phyloP scores from a whole-genome alignment of 768 basidiomycete genomes.

The Dacryopinax primogenitus region DNA sequence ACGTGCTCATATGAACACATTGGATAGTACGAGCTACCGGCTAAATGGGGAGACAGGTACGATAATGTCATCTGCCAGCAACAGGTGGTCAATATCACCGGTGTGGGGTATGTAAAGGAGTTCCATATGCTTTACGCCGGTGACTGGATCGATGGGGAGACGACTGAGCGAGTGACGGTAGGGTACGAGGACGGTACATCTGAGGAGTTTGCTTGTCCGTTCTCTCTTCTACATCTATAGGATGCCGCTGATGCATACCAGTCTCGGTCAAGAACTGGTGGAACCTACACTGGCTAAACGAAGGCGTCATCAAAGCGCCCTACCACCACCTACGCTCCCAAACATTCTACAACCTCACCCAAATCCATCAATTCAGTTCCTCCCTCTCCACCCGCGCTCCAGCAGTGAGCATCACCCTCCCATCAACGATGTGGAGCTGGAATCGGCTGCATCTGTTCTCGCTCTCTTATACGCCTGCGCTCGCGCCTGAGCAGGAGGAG shows the following conservation, averaged over 20 bases:
- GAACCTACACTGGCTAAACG: conserved; percentile 21
- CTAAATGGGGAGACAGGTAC: conserved; percentile 13
- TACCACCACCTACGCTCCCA: conserved; percentile 14
- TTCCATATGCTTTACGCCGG: conserved; percentile 37
- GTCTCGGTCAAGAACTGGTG: conserved; percentile 20
- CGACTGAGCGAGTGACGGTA: conserved; percentile 34
- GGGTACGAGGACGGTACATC: conserved; percentile 17
- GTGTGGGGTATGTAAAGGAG: conserved; percentile 18
- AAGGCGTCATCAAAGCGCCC: conserved; percentile 18
- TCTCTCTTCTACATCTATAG: not conserved
- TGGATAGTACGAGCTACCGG: conserved; percentile 12
- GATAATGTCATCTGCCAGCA: conserved; percentile 38
- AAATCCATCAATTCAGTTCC: conserved; percentile 18
- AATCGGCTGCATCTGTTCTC: conserved; percentile 29
- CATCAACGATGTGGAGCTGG: conserved; percentile 13
- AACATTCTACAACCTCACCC: conserved; percentile 19
- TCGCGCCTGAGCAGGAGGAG: conserved; percentile 1
- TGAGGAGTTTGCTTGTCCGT: conserved; percentile 17
- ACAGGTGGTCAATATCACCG: conserved; percentile 30
- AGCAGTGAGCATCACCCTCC: not conserved
- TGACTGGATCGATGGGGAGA: conserved; percentile 32
- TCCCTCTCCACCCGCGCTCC: conserved; percentile 21
- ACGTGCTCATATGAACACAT: not conserved
- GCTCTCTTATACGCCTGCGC: conserved; percentile 13
- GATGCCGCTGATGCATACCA: too few species aligned